Conservation (phyloP, 108 stramenopile genomes). For the Chaetoceros muelleri region DNA sequence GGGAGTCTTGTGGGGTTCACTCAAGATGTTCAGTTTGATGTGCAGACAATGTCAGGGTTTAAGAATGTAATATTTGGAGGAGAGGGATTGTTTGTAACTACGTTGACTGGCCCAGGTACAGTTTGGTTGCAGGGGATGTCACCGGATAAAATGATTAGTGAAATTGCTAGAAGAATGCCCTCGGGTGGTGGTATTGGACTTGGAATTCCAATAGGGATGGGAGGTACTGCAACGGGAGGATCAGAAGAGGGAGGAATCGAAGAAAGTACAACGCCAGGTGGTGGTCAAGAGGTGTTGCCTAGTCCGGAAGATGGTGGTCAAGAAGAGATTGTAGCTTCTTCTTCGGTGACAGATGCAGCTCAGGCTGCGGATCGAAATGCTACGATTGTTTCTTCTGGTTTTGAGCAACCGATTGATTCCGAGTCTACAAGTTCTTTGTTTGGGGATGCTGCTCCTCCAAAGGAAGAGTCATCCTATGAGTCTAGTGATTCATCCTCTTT, state of each 20-base stretch:
- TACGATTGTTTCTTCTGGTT: conserved; percentile 58
- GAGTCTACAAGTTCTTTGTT: conserved; percentile 54
- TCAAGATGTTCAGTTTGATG: conserved; percentile 66
- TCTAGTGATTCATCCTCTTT: neutral
- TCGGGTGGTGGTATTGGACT: conserved; percentile 68
- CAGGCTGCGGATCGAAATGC: conserved; percentile 60
- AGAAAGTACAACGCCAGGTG: neutral
- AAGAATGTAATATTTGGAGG: conserved; percentile 88
- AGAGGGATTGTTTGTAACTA: conserved; percentile 87
- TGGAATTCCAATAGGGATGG: conserved; percentile 52
- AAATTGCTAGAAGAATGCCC: conserved; percentile 79
- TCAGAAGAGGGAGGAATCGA: conserved; percentile 4
- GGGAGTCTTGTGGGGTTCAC: conserved; percentile 83
- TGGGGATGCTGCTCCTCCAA: conserved; percentile 57
- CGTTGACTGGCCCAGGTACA: conserved; percentile 81
- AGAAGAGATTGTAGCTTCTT: neutral
- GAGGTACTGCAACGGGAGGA: conserved; percentile 43
- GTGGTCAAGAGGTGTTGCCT: neutral
- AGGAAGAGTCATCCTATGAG: conserved; percentile 5
- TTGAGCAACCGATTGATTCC: conserved; percentile 22
- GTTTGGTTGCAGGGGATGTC: conserved; percentile 86
- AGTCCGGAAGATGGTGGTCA: too few species aligned
- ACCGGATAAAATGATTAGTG: conserved; percentile 69
- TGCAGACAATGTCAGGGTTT: conserved; percentile 73
- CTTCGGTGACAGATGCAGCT: conserved; percentile 23